Percentiles rank a stretch among this genome's conserved stretches.
Conservation (phyloP, 768 basidiomycete genomes). For the Termitomyces sp. region DNA sequence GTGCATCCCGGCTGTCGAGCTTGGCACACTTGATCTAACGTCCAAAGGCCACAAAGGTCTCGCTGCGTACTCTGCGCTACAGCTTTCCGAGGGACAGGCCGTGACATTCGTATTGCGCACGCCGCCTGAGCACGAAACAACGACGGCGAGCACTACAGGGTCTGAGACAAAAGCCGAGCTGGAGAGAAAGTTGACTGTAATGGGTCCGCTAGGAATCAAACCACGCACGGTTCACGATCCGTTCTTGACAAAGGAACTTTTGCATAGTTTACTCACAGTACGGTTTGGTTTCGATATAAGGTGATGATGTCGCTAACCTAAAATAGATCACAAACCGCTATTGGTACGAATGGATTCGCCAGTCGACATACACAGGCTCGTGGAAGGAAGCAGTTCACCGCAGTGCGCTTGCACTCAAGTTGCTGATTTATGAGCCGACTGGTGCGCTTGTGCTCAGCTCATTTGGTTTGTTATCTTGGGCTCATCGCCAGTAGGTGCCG, state of each 20-base stretch:
- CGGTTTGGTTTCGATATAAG: not conserved
- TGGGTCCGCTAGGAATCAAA: conserved; percentile 26
- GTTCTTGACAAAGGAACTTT: conserved; percentile 57
- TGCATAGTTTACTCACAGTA: conserved; percentile 47
- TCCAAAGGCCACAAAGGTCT: conserved; percentile 70
- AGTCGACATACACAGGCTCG: conserved; percentile 83
- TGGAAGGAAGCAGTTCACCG: conserved; percentile 96
- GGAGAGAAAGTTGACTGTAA: not conserved
- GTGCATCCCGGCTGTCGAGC: conserved; percentile 42
- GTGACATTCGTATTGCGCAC: conserved; percentile 86
- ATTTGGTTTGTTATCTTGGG: not conserved
- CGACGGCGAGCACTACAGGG: not conserved
- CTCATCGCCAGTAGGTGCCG: conserved; percentile 49
- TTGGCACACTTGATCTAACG: conserved; percentile 61
- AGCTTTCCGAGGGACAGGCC: conserved; percentile 76
- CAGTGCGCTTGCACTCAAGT: conserved; percentile 89
- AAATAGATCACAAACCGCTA: conserved; percentile 64
- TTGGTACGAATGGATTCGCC: conserved; percentile 88
- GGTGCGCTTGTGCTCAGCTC: conserved; percentile 29
- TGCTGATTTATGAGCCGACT: conserved; percentile 90
- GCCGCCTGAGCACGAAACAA: conserved; percentile 31
- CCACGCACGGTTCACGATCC: conserved; percentile 57
- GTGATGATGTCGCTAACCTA: not conserved
- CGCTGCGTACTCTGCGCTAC: conserved; percentile 51
- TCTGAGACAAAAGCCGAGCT: conserved; percentile 3